Base-by-base conservation (phyloP, 1,139 yeast genomes). In the Pichia sp. region DNA sequence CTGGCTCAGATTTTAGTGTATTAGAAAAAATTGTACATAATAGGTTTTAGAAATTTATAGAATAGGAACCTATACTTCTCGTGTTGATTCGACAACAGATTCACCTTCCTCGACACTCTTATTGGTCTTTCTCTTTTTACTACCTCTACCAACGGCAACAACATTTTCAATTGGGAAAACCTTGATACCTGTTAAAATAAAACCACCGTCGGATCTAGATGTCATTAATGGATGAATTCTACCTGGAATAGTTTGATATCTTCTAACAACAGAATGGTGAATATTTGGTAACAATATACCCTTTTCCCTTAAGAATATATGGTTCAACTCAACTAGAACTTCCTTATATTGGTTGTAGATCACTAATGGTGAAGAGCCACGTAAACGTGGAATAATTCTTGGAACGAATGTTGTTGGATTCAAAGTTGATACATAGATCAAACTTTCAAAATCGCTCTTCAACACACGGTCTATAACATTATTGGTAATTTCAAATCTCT, bases 191-290 rank as follows among this genome's bases (percentile, higher is more conserved):
- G 83, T 78, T 55, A 91, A 70, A 2, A 93, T 66, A 63, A 82
- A 93, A 0, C 99, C 99, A 44, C 98, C 98, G 48, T 85, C 93
- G 3, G 96, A 91, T 61, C 89, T 77, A 76, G 85, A 83, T 0
- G 97, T 87, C 99, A 93, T 94, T 51, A 83, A 67, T 0, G 99
- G 99, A 65, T 94, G 99, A 64, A 93, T 73, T 63, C 96, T 81
- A 8, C 99, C 99, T 12, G 96, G 90, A 27, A 93, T 79, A 4
- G 97, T 90, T 67, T 93, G 99, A 63, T 85, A 89, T 43, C 84
- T 85, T 54, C 97, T 79, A 9, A 87, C 95, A 51, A 89, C 74
- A 0, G 96, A 79, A 64, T 91, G 97, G 52, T 79, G 73, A 27
- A 94, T 81, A 3, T 90, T 79, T 5, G 97, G 96, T 1, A 95